Percentiles rank a stretch among this genome's conserved stretches.
These are phyloP conservation scores for Corylus heterophylla DNA, from an alignment of 306 rosid species.

Conservation along the genomic window DNA sequence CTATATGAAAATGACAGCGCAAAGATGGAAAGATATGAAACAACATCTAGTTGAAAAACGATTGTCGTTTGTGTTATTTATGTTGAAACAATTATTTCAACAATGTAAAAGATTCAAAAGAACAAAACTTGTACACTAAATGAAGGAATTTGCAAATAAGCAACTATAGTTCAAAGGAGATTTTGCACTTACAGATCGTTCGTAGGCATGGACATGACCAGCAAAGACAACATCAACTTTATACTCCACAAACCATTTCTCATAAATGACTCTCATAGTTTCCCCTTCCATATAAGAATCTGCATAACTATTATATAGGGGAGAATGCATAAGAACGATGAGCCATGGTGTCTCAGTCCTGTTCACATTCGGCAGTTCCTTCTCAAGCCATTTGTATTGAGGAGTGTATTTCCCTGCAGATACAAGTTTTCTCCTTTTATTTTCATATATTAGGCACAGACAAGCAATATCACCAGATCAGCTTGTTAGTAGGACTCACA, in stretches of 20 bases:
- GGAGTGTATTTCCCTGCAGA: conserved; percentile 78
- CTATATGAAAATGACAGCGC: neutral
- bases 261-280: conserved; percentile 57
- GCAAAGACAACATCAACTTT: conserved; percentile 61
- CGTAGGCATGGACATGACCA: conserved; percentile 75
- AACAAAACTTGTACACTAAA: neutral
- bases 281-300: conserved; percentile 88
- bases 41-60: neutral
- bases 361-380: conserved; percentile 72
- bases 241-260: conserved; percentile 59
- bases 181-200: conserved; percentile 58
- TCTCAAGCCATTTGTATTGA: conserved; percentile 70
- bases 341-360: conserved; percentile 86
- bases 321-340: conserved; percentile 75
- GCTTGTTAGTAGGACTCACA: conserved; percentile 4
- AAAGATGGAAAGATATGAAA: neutral
- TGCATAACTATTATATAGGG: conserved; percentile 70
- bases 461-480: neutral
- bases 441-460: neutral
- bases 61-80: neutral
- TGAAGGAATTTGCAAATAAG: conserved; percentile 4
- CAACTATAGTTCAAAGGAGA: neutral
- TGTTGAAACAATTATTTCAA: neutral
- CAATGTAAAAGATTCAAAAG: neutral
- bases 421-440: neutral